These are phyloP conservation scores for Claviceps africana DNA, from an alignment of 2,329 filamentous ascomycete genomes.

Conservation along the genomic window DNA sequence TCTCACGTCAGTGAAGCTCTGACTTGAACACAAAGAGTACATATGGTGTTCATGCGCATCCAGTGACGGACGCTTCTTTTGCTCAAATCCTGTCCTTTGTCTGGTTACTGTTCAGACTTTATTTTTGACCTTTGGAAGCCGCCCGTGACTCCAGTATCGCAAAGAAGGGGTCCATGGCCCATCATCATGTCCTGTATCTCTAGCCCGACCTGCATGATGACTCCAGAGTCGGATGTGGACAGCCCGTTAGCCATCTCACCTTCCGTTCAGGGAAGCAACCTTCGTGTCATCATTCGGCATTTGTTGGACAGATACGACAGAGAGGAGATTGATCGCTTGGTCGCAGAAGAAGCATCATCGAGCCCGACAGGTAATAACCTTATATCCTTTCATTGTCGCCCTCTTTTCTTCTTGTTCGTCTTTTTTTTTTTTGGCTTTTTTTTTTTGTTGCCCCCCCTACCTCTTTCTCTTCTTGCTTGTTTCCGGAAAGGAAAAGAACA, in stretches of 20 bases:
- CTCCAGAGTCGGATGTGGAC: constrained; percentile 8
- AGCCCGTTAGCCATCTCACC: constrained; percentile 6
- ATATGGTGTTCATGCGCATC: neutral
- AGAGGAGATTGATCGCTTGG: constrained; percentile 6
- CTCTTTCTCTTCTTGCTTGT: neutral
- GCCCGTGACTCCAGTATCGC: neutral
- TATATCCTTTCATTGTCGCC: too few relatives aligned
- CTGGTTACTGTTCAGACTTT: too few relatives aligned
- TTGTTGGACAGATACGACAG: constrained; percentile 6
- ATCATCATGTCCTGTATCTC: constrained; percentile 8
- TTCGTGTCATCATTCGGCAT: constrained; percentile 5
- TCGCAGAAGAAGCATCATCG: constrained; percentile 6
- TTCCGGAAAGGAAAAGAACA: neutral
- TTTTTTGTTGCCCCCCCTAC: neutral
- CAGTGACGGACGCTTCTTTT: neutral
- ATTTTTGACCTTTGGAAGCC: neutral
- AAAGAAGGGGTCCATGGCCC: neutral
- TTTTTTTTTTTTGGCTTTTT: too few relatives aligned
- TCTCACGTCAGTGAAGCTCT: neutral
- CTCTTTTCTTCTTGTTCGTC: too few relatives aligned
- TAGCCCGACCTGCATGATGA: constrained; percentile 9
- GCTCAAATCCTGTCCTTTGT: neutral
- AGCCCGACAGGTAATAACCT: neutral
- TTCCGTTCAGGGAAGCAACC: constrained; percentile 1
- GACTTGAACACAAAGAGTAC: neutral